Base-by-base conservation (phyloP, 805 yeast species). In the Ogataea pini region DNA sequence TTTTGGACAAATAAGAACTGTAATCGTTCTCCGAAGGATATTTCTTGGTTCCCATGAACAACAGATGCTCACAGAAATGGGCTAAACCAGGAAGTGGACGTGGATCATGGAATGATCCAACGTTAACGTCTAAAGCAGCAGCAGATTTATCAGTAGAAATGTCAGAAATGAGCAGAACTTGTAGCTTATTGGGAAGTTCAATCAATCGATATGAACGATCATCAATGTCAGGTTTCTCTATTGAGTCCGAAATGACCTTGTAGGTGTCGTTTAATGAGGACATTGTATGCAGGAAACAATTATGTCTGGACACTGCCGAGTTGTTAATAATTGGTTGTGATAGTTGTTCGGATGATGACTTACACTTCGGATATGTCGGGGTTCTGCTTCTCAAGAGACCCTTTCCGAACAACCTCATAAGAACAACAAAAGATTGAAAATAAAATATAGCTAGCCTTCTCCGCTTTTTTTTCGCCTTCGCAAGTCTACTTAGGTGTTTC, bases 31-130 rank as follows among this genome's bases (percentile, higher is more conserved):
- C 94, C 41, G 73, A 71, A 1, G 92, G 94, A 60, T 82, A 86
- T 65, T 85, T 85, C 51, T 76, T 73, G 5, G 92, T 86, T 17
- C 92, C 92, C 89, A 86, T 83, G 65, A 86, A 86, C 51, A 86
- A 71, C 51, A 86, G 72, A 65, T 86, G 86, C 58, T 80, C 86
- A 62, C 84, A 80, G 61, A 86, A 86, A 69, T 87, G 95, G 6
- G 95, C 95, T 49, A 87, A 69, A 3, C 95, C 95, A 3, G 87
- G 83, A 24, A 85, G 61, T 10, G 71, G 64, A 45, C 76, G 72
- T 20, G 82, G 83, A 62, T 87, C 95, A 48, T 82, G 78, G 62
- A 83, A 83, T 2, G 92, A 75, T 9, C 95, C 95, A 17, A 85
- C 86, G 56, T 85, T 78, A 10, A 87, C 92, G 60, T 86, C 94